Percentiles rank a stretch among this genome's conserved stretches.
Evolutionary conservation across 2,329 filamentous ascomycete species (phyloP).

Genomic region (Diaporthe vaccinii): DNA sequence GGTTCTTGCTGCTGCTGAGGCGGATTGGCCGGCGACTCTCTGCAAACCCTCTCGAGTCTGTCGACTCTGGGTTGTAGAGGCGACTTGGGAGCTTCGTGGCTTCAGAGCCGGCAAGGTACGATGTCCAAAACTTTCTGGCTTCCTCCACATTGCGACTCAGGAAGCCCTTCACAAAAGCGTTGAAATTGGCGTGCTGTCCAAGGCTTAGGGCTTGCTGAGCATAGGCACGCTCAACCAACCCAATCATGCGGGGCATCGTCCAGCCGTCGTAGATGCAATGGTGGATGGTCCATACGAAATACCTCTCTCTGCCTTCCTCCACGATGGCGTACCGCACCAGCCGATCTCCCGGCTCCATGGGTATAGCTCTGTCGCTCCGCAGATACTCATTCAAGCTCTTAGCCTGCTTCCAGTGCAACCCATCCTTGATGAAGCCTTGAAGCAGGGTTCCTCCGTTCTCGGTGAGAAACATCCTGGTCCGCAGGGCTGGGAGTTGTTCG

Average conservation of each 20-base stretch:
- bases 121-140: neutral
- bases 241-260: conserved; percentile 4
- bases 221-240: neutral
- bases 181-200: neutral
- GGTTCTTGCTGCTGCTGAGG: neutral
- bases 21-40: neutral
- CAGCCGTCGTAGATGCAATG: neutral
- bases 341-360: conserved; percentile 56
- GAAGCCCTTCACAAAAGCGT: neutral
- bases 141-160: neutral
- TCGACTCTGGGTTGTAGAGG: neutral
- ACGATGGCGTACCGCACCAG: conserved; percentile 67
- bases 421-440: neutral
- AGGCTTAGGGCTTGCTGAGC: neutral
- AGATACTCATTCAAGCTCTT: neutral
- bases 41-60: neutral
- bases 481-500: neutral
- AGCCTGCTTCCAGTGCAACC: neutral
- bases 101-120: neutral
- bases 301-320: conserved; percentile 54
- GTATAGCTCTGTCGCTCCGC: neutral
- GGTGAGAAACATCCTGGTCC: conserved; percentile 45
- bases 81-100: neutral
- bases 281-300: neutral
- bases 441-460: neutral